Evolutionary conservation across 768 basidiomycete species (phyloP).

Genomic region (Kwoniella shandongensis): DNA sequence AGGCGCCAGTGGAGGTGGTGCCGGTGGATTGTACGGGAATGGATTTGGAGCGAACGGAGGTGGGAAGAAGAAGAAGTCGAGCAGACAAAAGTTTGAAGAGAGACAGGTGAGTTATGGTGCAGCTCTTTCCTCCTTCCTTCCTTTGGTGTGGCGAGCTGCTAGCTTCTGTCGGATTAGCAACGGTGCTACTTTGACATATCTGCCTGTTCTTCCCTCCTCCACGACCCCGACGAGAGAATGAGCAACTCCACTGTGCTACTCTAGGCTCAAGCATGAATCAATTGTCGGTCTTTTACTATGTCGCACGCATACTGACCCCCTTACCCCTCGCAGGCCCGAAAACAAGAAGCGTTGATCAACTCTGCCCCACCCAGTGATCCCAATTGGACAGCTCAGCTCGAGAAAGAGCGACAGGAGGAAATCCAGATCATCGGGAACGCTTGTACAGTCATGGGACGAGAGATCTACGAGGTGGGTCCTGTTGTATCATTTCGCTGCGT

Average conservation of each 20-base stretch:
- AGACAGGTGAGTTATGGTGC: constrained; percentile 44
- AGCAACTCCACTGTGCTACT: no score
- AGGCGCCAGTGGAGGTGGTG: not conserved
- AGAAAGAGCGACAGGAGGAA: constrained; percentile 50
- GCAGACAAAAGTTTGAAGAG: constrained; percentile 52
- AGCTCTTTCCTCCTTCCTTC: not conserved
- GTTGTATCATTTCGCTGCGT: not conserved
- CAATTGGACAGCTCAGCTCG: constrained; percentile 46
- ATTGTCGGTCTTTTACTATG: no score
- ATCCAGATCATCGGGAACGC: constrained; percentile 46
- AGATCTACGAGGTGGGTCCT: constrained; percentile 48
- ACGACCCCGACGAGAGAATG: no score
- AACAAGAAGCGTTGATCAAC: constrained; percentile 46
- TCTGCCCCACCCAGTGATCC: constrained; percentile 48
- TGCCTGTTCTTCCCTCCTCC: no score
- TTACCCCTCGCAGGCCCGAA: constrained; percentile 41
- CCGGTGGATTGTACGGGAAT: constrained; percentile 23
- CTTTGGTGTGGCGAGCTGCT: not conserved
- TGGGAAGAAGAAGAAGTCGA: constrained; percentile 51
- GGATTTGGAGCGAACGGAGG: constrained; percentile 12
- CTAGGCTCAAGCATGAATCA: no score
- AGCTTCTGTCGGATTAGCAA: not conserved
- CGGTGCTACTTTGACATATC: no score
- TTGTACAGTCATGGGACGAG: constrained; percentile 43
- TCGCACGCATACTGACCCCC: not conserved